Conservation (phyloP, 768 basidiomycete species). For the Phlebiopsis gigantea region DNA sequence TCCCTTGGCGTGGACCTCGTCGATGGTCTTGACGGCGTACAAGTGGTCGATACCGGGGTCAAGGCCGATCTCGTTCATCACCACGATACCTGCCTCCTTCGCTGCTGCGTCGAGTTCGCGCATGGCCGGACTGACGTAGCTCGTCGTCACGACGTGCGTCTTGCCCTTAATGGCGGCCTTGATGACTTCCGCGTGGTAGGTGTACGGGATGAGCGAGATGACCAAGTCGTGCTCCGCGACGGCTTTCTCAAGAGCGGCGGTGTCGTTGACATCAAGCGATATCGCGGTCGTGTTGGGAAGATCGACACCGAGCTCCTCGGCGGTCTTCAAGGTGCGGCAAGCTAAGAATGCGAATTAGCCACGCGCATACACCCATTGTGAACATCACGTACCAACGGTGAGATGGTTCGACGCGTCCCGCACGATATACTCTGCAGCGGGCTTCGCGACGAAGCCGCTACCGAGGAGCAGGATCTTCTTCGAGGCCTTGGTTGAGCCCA, state of each 20-base stretch:
- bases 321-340: slow-evolving; percentile 80
- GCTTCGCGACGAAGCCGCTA: slow-evolving; percentile 91
- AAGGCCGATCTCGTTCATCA: slow-evolving; percentile 97
- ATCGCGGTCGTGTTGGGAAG: slow-evolving; percentile 69
- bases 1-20: slow-evolving; percentile 89
- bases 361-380: not conserved
- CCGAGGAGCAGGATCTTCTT: slow-evolving; percentile 86
- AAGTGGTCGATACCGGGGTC: slow-evolving; percentile 95
- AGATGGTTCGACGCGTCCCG: slow-evolving; percentile 76
- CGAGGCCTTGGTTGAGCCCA: slow-evolving; percentile 40
- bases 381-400: slow-evolving; percentile 66
- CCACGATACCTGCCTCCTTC: slow-evolving; percentile 85
- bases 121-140: slow-evolving; percentile 91
- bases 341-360: slow-evolving; percentile 36
- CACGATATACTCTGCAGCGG: slow-evolving; percentile 92
- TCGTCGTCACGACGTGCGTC: slow-evolving; percentile 93
- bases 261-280: slow-evolving; percentile 75
- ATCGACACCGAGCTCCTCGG: slow-evolving; percentile 60
- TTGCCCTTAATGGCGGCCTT: slow-evolving; percentile 84
- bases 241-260: slow-evolving; percentile 68
- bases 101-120: slow-evolving; percentile 75
- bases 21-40: slow-evolving; percentile 91
- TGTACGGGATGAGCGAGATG: slow-evolving; percentile 96
- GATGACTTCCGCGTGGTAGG: slow-evolving; percentile 84
- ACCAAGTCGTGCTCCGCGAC: slow-evolving; percentile 88